phyloP scores from a whole-genome alignment of 306 rosid species.

The Sechiopsis laciniata region DNA sequence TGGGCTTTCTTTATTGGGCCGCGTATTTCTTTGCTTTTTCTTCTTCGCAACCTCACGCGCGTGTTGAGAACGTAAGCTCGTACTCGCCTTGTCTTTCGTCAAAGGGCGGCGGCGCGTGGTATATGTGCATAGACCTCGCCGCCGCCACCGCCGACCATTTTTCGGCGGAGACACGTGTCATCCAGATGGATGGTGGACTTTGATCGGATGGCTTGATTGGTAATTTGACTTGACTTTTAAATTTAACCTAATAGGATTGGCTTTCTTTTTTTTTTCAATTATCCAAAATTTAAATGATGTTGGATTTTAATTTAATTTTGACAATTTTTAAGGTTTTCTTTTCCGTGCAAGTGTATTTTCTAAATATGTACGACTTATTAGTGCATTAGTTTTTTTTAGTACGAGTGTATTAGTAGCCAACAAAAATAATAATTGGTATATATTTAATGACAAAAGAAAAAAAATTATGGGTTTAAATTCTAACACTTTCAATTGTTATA shows the following conservation, averaged over 20 bases:
- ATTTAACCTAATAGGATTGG: not conserved
- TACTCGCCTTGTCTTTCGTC: not conserved
- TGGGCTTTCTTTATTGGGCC: slow-evolving; percentile 17
- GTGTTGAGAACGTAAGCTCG: not conserved
- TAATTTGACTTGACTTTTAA: not conserved
- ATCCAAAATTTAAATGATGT: not conserved
- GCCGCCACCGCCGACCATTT: not conserved
- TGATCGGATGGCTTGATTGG: slow-evolving; percentile 1
- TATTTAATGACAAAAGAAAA: no score
- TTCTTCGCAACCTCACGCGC: not conserved
- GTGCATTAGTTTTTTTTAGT: no score
- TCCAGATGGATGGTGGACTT: not conserved
- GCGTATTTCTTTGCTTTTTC: slow-evolving; percentile 13
- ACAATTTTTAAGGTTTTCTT: no score
- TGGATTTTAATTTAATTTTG: not conserved
- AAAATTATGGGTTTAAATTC: no score
- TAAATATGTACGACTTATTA: no score
- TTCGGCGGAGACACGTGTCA: not conserved
- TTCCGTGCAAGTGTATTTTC: no score
- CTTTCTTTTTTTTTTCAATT: not conserved
- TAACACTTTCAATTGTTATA: no score
- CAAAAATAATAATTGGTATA: no score
- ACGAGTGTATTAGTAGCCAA: no score
- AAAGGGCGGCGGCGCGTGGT: not conserved
- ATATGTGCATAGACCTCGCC: not conserved